Base-by-base conservation (phyloP, 208 protist genomes). In the Leishmania tropica region DNA sequence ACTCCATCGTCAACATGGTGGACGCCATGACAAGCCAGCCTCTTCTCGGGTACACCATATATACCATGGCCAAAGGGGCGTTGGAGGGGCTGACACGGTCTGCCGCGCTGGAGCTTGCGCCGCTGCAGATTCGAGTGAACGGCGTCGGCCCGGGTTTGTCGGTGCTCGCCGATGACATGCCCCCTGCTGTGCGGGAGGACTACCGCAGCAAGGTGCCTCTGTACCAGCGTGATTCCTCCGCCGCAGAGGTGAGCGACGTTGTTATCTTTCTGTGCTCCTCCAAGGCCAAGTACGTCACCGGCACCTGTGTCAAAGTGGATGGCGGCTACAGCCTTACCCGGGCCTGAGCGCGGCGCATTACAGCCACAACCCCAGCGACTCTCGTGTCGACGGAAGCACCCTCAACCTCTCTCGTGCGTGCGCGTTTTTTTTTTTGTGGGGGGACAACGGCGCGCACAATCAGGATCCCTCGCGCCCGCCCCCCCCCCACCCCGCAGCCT, bases 51-150 rank as follows among this genome's bases (percentile, higher is more conserved):
- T 96, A 91, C 75, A 85, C 87, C 37, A 65, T 90, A 24, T 97
- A 97, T 88, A 94, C 88, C 37, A 97, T 97, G 92, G 89, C 83
- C 19, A 97, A 97, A 78, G 84, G 85, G 75, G 94, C 94, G 28
- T 60, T 97, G 21, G 83, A 91, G 72, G 90, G 89, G 3, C 85
- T 97, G 21, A 95, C 92, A 37, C 86, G 90, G 79, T 89, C 92
- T 10, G 86, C 92, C 0, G 94, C 94, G 28, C 37, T 94, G 48
- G 94, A 97, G 85, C 85, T 97, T 37, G 91, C 92, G 1, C 84
- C 88, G 47, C 45, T 89, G 48, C 31, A 37, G 53, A 90, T 97
- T 64, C 94, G 94, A 10, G 94, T 97, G 37, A 97, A 95, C 76
- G 92, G 85, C 48, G 88, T 97, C 7, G 83, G 85, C 15, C 92